Base-by-base conservation (phyloP, 106 monocot species). In the Platanthera zijinensis region DNA sequence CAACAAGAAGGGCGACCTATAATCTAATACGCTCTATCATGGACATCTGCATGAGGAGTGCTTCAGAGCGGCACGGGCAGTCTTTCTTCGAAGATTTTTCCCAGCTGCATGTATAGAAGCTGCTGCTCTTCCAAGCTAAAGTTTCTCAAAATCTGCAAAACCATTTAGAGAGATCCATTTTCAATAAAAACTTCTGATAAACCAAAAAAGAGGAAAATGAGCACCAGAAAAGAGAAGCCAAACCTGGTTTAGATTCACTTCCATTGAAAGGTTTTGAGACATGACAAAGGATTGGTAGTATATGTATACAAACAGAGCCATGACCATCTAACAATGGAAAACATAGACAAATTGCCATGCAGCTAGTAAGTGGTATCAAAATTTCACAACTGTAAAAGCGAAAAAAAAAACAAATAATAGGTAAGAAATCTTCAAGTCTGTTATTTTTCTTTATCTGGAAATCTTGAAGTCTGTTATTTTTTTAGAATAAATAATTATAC, bases 281-380 rank as follows among this genome's bases (percentile, higher is more conserved):
- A 82, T 70, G 63, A 99, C 77, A 77, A 99, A 99, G n/a, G 97
- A 99, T 69, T 99, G 97, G 57, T 94, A 89, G 73, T 99, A 99
- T 83, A 91, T 97, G 80, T 94, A 97, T 25, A 91, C 91, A 81
- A 97, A 97, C 17, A 94, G 94, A 12, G 97, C 97, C 89, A 99
- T 99, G 50, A 92, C 92, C 94, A 99, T 99, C 97, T 99, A 79
- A 15, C 72, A 71, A 78, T 39, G 32, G 54, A 67, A 52, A 49
- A 5, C 50, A n/a, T 9, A 69, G 47, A 13, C 46, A 14, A 70
- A 48, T 0, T 4, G 28, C 30, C 25, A 47, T 70, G 66, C 30
- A 66, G 11, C 30, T n/a, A n/a, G n/a, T 66, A 66, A 30, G 30
- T 4, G 11, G 66, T 6, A 12, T 10, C 30, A 66, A 66, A 66